Percentiles rank a stretch among this genome's conserved stretches.
Evolutionary conservation across 305 asterid genomes (phyloP).

Genomic region (Coffea humblotiana): DNA sequence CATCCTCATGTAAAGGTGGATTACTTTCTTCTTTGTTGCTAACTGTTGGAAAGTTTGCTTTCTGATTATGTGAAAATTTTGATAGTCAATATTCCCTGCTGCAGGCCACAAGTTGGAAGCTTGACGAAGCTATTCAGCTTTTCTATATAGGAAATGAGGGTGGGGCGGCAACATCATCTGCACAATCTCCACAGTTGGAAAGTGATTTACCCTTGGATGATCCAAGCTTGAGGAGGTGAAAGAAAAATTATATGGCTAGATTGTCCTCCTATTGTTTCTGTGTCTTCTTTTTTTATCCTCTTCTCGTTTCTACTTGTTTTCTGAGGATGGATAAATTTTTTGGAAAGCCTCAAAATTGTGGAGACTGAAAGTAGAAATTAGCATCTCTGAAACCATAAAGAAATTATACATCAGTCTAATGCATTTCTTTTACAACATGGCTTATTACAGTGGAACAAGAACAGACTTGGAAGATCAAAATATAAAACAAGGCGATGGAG

Average conservation of each 20-base stretch:
- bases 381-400: neutral
- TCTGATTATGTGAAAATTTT: slow-evolving; percentile 17
- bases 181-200: slow-evolving; percentile 41
- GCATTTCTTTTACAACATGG: slow-evolving; percentile 8
- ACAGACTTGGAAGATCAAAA: slow-evolving; percentile 46
- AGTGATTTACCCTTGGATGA: slow-evolving; percentile 46
- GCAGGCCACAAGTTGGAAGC: slow-evolving; percentile 98
- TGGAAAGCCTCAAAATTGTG: neutral
- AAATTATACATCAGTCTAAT: neutral
- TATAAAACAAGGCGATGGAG: slow-evolving; percentile 46
- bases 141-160: slow-evolving; percentile 83
- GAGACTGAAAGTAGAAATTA: neutral
- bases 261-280: slow-evolving; percentile 13
- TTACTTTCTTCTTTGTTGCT: neutral
- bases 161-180: slow-evolving; percentile 43
- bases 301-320: too few species aligned
- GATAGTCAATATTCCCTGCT: slow-evolving; percentile 11
- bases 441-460: slow-evolving; percentile 41
- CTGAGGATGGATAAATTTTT: neutral
- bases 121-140: slow-evolving; percentile 97
- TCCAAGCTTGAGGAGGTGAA: slow-evolving; percentile 49
- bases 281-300: slow-evolving; percentile 5
- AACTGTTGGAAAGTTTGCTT: neutral
- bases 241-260: slow-evolving; percentile 13
- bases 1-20: neutral